phyloP scores from a whole-genome alignment of 2,329 filamentous ascomycete species.

The Penicillium capsulatum region DNA sequence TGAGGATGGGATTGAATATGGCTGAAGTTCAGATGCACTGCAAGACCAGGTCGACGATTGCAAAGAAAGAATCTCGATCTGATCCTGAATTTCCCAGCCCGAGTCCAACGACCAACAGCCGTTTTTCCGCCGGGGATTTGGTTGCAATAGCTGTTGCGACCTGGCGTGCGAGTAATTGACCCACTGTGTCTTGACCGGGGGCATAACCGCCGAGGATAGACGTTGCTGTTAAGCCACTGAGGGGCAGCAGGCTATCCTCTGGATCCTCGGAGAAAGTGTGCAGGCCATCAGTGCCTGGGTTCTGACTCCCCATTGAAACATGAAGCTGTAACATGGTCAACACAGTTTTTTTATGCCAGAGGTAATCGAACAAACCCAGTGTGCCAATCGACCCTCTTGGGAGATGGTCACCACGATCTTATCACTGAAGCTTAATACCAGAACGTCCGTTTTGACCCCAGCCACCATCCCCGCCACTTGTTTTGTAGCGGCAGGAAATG shows the following conservation, averaged over 20 bases:
- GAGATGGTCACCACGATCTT: slow-evolving; percentile 87
- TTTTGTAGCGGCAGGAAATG: slow-evolving; percentile 65
- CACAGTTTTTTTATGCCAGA: slow-evolving; percentile 3
- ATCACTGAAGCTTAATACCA: slow-evolving; percentile 72
- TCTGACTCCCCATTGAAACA: slow-evolving; percentile 32
- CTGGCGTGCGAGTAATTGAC: slow-evolving; percentile 84
- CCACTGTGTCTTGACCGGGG: slow-evolving; percentile 72
- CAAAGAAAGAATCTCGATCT: slow-evolving; percentile 42
- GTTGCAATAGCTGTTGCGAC: slow-evolving; percentile 75
- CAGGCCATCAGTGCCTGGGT: slow-evolving; percentile 35
- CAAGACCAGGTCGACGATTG: slow-evolving; percentile 42
- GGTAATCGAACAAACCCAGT: slow-evolving; percentile 66
- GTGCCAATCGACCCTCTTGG: slow-evolving; percentile 77
- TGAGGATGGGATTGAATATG: no score
- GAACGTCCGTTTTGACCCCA: slow-evolving; percentile 66
- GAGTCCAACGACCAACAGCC: slow-evolving; percentile 57
- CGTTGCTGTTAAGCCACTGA: slow-evolving; percentile 76
- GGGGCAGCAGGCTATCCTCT: slow-evolving; percentile 63
- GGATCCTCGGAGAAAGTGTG: slow-evolving; percentile 40
- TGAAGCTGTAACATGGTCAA: slow-evolving; percentile 23
- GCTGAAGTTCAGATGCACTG: slow-evolving; percentile 44
- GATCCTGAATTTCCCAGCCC: slow-evolving; percentile 49
- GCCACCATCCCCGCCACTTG: slow-evolving; percentile 60
- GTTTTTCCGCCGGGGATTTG: slow-evolving; percentile 60
- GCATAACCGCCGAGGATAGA: slow-evolving; percentile 82